These are phyloP conservation scores for Francoa sonchifolia DNA, from an alignment of 441 rosid species.

Conservation along the genomic window DNA sequence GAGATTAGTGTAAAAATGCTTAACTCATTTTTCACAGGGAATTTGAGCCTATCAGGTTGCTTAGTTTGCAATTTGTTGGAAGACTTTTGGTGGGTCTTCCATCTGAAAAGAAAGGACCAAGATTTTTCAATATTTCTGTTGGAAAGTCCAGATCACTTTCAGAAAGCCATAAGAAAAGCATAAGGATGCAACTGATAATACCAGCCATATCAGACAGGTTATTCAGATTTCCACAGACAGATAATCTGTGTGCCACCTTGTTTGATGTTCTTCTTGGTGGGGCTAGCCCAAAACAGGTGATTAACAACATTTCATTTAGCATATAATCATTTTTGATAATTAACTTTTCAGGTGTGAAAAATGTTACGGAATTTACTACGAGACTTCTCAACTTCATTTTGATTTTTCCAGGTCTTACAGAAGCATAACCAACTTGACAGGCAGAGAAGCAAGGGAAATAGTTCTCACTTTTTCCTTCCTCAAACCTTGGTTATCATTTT, in stretches of 20 bases:
- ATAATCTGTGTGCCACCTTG: slow-evolving; percentile 80
- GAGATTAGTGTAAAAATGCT: no score
- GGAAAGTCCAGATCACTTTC: slow-evolving; percentile 61
- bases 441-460: slow-evolving; percentile 51
- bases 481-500: slow-evolving; percentile 71
- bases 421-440: slow-evolving; percentile 60
- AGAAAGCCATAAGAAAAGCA: slow-evolving; percentile 50
- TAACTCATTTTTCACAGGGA: slow-evolving; percentile 43
- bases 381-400: slow-evolving; percentile 4
- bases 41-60: slow-evolving; percentile 82
- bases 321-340: slow-evolving; percentile 6
- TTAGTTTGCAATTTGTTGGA: slow-evolving; percentile 90
- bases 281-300: slow-evolving; percentile 98
- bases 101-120: slow-evolving; percentile 78
- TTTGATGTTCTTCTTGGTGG: slow-evolving; percentile 99
- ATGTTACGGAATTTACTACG: slow-evolving; percentile 6
- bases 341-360: not conserved
- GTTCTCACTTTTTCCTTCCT: slow-evolving; percentile 78
- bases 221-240: slow-evolving; percentile 79
- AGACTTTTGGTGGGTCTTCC: slow-evolving; percentile 83
- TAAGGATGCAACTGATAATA: slow-evolving; percentile 63
- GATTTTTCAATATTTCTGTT: slow-evolving; percentile 74
- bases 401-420: slow-evolving; percentile 64
- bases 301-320: slow-evolving; percentile 15
- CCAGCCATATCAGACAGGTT: slow-evolving; percentile 66